Conservation (phyloP, 139 green algal genomes). For the Micromonas pusilla region DNA sequence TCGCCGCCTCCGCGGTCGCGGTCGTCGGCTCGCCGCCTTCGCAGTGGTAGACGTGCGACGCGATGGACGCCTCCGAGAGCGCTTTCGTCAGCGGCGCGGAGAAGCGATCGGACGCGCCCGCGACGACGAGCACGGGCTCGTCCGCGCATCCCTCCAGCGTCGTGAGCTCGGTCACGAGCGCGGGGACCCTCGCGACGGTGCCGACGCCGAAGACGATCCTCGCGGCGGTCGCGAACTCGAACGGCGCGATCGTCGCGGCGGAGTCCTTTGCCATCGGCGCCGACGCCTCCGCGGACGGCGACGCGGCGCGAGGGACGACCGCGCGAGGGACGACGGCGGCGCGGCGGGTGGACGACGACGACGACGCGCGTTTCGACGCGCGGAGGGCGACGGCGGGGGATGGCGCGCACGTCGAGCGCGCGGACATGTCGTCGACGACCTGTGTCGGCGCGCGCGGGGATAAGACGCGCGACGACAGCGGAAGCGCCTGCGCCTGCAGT, state of each 20-base stretch:
- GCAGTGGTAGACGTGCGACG: neutral
- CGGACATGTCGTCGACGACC: no score
- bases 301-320: neutral
- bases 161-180: neutral
- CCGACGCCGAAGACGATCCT: constrained; percentile 12
- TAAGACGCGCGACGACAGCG: no score
- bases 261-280: neutral
- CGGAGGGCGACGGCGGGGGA: no score
- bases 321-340: neutral
- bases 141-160: neutral
- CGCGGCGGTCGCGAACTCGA: constrained; percentile 25
- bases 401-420: no score
- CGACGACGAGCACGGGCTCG: neutral
- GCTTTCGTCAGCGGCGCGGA: neutral
- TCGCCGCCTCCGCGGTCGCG: constrained; percentile 8
- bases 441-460: no score
- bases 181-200: neutral
- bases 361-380: neutral
- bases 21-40: constrained; percentile 20
- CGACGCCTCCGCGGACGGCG: neutral
- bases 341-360: neutral
- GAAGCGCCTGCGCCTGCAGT: no score
- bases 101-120: constrained; percentile 16
- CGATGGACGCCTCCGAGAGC: neutral
- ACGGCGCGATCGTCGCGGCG: neutral